phyloP scores from a whole-genome alignment of 2,329 filamentous ascomycete species.

The Fusarium sororula region DNA sequence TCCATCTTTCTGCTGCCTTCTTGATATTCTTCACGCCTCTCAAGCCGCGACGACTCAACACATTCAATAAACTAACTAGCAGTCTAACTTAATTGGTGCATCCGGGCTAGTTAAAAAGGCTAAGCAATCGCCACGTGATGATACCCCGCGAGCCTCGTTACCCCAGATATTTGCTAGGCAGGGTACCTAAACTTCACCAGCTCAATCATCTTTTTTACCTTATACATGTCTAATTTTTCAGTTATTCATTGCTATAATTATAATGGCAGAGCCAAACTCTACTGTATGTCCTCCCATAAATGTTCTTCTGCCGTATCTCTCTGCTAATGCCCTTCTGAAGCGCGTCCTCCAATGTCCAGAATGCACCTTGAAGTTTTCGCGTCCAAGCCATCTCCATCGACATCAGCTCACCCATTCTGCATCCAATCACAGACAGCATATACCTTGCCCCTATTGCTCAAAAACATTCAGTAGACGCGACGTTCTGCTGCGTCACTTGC shows the following conservation, averaged over 20 bases:
- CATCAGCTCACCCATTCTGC: neutral
- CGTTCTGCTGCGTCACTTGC: neutral
- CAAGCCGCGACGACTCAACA: no score
- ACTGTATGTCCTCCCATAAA: neutral
- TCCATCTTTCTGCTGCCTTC: rapidly evolving
- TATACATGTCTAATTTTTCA: neutral
- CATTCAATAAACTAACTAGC: neutral
- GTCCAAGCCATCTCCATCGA: neutral
- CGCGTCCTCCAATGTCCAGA: neutral
- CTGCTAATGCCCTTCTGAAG: neutral
- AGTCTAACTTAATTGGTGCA: neutral
- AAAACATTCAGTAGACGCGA: neutral
- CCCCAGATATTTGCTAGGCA: neutral
- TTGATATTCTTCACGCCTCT: rapidly evolving
- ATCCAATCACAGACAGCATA: neutral
- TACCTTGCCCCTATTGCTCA: neutral
- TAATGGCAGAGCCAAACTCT: neutral
- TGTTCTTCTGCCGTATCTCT: neutral
- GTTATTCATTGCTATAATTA: rapidly evolving
- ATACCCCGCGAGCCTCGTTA: neutral
- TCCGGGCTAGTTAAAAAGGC: neutral
- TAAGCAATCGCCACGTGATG: neutral
- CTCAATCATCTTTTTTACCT: neutral
- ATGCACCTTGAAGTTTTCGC: neutral
- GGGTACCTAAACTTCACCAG: neutral